Percentiles rank a stretch among this genome's conserved stretches.
These are phyloP conservation scores for Lentinus tigrinus DNA, from an alignment of 768 basidiomycete species.

Conservation along the genomic window DNA sequence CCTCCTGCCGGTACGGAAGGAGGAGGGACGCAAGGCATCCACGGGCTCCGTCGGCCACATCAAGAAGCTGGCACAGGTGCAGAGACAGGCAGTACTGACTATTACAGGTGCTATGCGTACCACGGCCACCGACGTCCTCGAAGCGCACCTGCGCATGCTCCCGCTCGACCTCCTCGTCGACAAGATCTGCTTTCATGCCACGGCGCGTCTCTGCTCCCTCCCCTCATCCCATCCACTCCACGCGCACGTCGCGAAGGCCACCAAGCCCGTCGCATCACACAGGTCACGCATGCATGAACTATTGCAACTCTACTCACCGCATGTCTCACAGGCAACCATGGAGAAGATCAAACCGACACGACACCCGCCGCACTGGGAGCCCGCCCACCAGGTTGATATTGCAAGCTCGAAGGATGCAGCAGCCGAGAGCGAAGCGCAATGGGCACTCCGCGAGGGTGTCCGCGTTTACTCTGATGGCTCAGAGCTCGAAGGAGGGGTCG, in stretches of 20 bases:
- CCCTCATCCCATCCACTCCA: constrained; percentile 20
- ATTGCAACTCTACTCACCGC: constrained; percentile 6
- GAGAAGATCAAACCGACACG: constrained; percentile 19
- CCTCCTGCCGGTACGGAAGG: neutral
- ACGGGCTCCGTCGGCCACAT: neutral
- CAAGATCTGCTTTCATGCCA: constrained; percentile 9
- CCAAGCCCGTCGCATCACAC: constrained; percentile 6
- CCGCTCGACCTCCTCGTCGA: constrained; percentile 20
- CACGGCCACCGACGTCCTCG: constrained; percentile 22
- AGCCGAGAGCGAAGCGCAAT: neutral
- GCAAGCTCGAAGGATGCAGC: constrained; percentile 5
- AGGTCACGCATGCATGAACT: no score
- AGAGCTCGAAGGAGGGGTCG: neutral
- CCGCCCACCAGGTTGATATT: neutral
- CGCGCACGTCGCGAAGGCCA: neutral
- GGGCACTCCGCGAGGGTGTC: neutral
- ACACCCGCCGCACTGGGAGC: no score
- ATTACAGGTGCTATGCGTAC: constrained; percentile 26
- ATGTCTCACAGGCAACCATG: neutral
- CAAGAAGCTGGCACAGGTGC: constrained; percentile 18
- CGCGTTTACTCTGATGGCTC: no score
- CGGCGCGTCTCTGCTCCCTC: constrained; percentile 19
- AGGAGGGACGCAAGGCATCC: no score
- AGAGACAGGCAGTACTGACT: constrained; percentile 17
- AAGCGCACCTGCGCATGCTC: constrained; percentile 19